Conservation (phyloP, 306 rosid species). For the Casuarina glauca region DNA sequence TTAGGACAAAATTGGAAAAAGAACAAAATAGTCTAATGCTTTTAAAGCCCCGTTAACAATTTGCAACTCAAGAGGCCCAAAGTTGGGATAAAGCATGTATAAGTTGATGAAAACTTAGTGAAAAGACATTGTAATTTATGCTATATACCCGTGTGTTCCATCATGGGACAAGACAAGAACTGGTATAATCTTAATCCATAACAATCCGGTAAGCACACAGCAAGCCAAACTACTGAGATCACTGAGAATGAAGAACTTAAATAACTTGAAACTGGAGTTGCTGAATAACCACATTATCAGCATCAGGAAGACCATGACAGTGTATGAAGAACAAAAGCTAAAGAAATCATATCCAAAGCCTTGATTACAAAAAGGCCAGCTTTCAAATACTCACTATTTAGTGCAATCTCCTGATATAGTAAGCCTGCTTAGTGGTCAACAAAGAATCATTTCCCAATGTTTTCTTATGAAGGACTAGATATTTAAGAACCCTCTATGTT, state of each 20-base stretch:
- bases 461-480: no score
- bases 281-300: background rate
- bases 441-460: no score
- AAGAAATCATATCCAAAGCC: background rate
- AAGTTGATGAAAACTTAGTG: background rate
- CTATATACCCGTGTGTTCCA: conserved; percentile 22
- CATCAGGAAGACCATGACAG: conserved; percentile 6
- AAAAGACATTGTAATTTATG: conserved; percentile 24
- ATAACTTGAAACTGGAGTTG: conserved; percentile 1
- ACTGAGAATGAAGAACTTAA: background rate
- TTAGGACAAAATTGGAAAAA: background rate
- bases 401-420: no score
- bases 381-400: no score
- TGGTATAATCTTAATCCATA: conserved; percentile 22
- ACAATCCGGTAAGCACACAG: conserved; percentile 16
- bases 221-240: background rate
- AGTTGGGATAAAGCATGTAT: background rate
- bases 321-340: background rate
- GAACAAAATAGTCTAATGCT: background rate
- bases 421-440: no score
- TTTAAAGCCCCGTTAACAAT: background rate
- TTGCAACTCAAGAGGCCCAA: background rate
- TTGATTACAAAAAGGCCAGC: no score
- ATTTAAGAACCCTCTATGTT: no score
- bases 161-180: conserved; percentile 23